Evolutionary conservation across 2,329 filamentous ascomycete genomes (phyloP).

Genomic region (Talaromyces islandicus): DNA sequence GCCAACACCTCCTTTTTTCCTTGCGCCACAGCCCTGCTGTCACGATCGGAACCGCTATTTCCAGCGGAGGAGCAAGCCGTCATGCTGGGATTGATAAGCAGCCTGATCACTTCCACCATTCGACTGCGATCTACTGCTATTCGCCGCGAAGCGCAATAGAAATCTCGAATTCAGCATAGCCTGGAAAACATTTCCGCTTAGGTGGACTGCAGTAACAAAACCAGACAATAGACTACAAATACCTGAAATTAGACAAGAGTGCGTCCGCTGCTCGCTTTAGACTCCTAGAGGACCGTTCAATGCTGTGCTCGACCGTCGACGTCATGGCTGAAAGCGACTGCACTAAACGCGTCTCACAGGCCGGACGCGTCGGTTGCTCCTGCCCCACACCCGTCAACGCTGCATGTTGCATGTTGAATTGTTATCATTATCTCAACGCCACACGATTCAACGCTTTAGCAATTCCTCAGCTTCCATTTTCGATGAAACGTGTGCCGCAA

Average conservation of each 20-base stretch:
- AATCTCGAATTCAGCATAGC: not conserved
- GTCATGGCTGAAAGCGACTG: not conserved
- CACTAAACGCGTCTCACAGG: not conserved
- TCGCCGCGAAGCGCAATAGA: not conserved
- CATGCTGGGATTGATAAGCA: not conserved
- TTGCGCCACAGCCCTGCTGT: not conserved
- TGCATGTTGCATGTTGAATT: not conserved
- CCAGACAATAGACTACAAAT: not conserved
- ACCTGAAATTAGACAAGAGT: not conserved
- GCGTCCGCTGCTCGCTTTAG: too few relatives aligned
- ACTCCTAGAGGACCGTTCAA: too few relatives aligned
- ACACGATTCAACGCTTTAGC: not conserved
- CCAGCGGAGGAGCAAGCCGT: not conserved
- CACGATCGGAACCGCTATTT: not conserved
- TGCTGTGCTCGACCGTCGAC: not conserved
- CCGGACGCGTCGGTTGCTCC: not conserved
- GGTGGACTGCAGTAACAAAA: not conserved
- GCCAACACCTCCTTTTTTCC: not conserved
- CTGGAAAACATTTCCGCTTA: not conserved
- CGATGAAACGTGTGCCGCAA: not conserved
- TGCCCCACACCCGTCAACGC: conserved; percentile 1
- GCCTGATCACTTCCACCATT: not conserved
- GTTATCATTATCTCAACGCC: not conserved
- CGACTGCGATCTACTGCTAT: not conserved
- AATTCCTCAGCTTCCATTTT: not conserved